Percentiles rank a stretch among this genome's conserved stretches.
These are phyloP conservation scores for Uronychia binucleata DNA, from an alignment of 73 alveolate genomes.

Conservation along the genomic window DNA sequence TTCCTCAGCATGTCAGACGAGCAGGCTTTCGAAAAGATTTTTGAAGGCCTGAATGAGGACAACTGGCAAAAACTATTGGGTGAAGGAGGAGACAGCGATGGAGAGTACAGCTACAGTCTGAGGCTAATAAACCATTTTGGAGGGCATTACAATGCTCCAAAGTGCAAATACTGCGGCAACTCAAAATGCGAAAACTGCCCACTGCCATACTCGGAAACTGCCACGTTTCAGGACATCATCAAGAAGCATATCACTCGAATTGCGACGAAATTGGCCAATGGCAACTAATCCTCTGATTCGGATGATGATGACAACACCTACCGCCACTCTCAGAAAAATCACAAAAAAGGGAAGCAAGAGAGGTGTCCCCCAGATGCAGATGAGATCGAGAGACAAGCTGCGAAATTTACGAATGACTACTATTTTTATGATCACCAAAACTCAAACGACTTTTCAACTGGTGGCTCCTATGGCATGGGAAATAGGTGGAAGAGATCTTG, in stretches of 20 bases:
- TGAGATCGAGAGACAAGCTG: not conserved
- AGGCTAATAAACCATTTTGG: not conserved
- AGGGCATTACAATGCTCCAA: constrained; percentile 23
- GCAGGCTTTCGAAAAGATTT: not conserved
- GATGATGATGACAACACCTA: not conserved
- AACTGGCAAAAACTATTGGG: not conserved
- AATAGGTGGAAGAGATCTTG: not conserved
- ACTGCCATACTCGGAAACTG: constrained; percentile 10
- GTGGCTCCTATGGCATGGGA: not conserved
- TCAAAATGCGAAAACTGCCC: constrained; percentile 44
- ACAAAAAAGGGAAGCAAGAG: not conserved
- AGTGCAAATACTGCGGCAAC: constrained; percentile 27
- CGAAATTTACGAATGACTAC: not conserved
- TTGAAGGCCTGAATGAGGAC: not conserved
- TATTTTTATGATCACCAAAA: not conserved
- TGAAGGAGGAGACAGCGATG: not conserved
- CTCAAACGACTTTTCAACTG: not conserved
- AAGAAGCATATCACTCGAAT: not conserved
- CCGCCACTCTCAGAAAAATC: not conserved
- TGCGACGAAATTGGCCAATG: not conserved
- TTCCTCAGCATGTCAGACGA: not conserved
- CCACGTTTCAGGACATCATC: constrained; percentile 13
- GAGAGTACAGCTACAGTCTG: not conserved
- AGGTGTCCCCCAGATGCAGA: not conserved
- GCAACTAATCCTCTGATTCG: not conserved